These are phyloP conservation scores for Marchantia polymorpha DNA, from an alignment of 225 moss, liverwort and hornwort genomes.

Conservation along the genomic window DNA sequence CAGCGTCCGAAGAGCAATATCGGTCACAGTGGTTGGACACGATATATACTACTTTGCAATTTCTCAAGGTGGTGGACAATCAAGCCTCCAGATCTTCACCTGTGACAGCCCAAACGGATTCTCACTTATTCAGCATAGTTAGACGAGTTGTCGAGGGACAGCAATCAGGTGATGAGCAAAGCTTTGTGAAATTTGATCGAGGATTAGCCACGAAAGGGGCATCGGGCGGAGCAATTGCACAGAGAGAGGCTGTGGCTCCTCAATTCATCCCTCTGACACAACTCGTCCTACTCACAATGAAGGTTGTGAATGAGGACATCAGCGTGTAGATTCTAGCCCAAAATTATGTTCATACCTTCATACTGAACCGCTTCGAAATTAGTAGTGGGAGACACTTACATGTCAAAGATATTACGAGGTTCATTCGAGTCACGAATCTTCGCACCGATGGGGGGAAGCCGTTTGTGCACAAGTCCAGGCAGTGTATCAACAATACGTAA, in stretches of 20 bases:
- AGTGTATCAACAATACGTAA: no score
- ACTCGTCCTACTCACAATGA: conserved; percentile 70
- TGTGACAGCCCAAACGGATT: conserved; percentile 48
- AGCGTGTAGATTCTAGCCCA: neutral
- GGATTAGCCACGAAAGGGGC: conserved; percentile 76
- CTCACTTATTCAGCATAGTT: conserved; percentile 59
- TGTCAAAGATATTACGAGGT: no score
- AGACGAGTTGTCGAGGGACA: conserved; percentile 69
- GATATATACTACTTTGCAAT: conserved; percentile 66
- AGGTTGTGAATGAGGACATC: conserved; percentile 38
- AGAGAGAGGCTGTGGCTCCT: conserved; percentile 62
- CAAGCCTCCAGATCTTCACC: conserved; percentile 64
- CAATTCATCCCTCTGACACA: conserved; percentile 68
- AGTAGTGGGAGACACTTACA: no score
- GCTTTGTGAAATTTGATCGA: conserved; percentile 69
- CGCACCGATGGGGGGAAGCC: no score
- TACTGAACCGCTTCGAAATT: no score
- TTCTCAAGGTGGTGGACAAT: conserved; percentile 54
- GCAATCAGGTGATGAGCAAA: conserved; percentile 65
- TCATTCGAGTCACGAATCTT: no score
- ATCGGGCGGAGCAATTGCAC: conserved; percentile 58
- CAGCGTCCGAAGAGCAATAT: conserved; percentile 65
- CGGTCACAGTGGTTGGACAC: conserved; percentile 68
- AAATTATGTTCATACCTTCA: no score
- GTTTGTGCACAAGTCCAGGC: no score